Conservation (phyloP, 306 rosid genomes). For the Chamaecrista fasciculata region DNA sequence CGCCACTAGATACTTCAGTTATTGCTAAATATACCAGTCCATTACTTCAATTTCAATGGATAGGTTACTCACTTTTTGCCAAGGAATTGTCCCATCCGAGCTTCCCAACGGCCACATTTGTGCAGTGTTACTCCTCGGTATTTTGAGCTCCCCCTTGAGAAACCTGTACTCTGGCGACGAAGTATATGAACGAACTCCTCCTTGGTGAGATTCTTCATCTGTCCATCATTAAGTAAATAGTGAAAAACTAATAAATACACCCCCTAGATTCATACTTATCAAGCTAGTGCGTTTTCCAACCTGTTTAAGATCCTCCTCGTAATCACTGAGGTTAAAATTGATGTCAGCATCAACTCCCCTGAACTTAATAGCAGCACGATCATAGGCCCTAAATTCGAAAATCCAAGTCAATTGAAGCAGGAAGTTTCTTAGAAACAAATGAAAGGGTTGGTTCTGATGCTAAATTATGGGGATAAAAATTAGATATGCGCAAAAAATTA, state of each 20-base stretch:
- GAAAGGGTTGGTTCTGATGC: background rate
- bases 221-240: slow-evolving; percentile 20
- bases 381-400: slow-evolving; percentile 68
- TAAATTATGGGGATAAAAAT: background rate
- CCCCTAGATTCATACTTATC: slow-evolving; percentile 14
- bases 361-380: slow-evolving; percentile 97
- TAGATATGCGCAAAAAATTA: slow-evolving; percentile 25
- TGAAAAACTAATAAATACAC: slow-evolving; percentile 2
- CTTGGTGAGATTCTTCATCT: slow-evolving; percentile 80
- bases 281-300: slow-evolving; percentile 38
- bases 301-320: slow-evolving; percentile 90
- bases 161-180: slow-evolving; percentile 95
- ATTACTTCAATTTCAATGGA: slow-evolving; percentile 32
- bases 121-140: slow-evolving; percentile 93
- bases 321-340: slow-evolving; percentile 81
- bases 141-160: slow-evolving; percentile 93
- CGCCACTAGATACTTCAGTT: slow-evolving; percentile 23
- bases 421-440: background rate
- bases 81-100: slow-evolving; percentile 97
- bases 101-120: slow-evolving; percentile 99
- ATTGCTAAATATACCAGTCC: slow-evolving; percentile 12
- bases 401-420: slow-evolving; percentile 17
- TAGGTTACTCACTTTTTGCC: slow-evolving; percentile 91
- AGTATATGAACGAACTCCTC: slow-evolving; percentile 96
- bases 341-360: slow-evolving; percentile 97